Evolutionary conservation across 805 yeast species (phyloP).

Genomic region (Lipomyces starkeyi): DNA sequence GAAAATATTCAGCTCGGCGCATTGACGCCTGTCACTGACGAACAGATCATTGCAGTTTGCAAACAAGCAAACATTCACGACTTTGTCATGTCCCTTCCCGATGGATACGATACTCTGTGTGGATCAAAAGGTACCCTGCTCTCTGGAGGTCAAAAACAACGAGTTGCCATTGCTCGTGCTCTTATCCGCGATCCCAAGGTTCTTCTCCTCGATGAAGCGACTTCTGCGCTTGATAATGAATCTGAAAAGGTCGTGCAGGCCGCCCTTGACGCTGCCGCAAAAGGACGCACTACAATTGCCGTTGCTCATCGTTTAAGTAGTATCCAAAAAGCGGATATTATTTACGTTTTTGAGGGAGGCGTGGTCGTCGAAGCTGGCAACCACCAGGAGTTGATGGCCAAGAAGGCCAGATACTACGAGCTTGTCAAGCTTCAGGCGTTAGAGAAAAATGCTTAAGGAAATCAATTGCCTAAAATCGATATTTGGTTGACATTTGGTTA

Average conservation of each 20-base stretch:
- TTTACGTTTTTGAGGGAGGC: constrained; percentile 61
- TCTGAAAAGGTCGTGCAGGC: constrained; percentile 72
- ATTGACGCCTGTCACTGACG: constrained; percentile 47
- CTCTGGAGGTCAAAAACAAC: constrained; percentile 70
- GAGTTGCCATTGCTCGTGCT: constrained; percentile 69
- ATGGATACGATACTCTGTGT: constrained; percentile 57
- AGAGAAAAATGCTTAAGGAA: constrained; percentile 37
- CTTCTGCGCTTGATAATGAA: constrained; percentile 59
- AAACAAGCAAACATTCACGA: constrained; percentile 58
- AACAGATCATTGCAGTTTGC: constrained; percentile 52
- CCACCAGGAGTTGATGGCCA: constrained; percentile 50
- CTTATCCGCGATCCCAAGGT: constrained; percentile 62
- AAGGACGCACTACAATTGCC: constrained; percentile 69
- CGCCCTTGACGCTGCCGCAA: constrained; percentile 64
- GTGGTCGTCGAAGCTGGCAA: constrained; percentile 59
- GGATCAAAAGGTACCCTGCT: constrained; percentile 57
- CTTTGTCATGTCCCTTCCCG: constrained; percentile 60
- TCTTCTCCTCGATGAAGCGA: constrained; percentile 63
- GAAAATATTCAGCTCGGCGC: constrained; percentile 67
- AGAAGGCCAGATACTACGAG: constrained; percentile 49
- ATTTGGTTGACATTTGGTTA: not conserved
- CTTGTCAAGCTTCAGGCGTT: constrained; percentile 53
- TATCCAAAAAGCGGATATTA: constrained; percentile 58
- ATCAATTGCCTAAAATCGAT: not conserved
- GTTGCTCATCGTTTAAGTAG: constrained; percentile 77